These are phyloP conservation scores for Cystobasidium sp. DNA, from an alignment of 1,284 basidiomycete species.

Conservation along the genomic window DNA sequence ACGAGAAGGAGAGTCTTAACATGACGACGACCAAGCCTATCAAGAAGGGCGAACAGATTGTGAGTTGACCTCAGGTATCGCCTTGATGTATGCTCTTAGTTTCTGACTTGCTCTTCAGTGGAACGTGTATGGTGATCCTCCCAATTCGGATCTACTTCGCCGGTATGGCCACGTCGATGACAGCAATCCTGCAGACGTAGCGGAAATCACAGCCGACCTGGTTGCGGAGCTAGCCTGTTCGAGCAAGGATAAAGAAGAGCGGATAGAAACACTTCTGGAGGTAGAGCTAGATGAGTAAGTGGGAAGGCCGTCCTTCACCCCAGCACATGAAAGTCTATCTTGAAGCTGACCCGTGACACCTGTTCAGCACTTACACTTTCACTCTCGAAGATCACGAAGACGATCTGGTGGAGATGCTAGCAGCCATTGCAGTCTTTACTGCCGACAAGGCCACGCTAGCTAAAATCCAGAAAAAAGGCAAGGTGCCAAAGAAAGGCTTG, in stretches of 20 bases:
- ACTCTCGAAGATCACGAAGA: slow-evolving; percentile 61
- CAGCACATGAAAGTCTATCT: slow-evolving; percentile 16
- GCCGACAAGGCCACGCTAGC: slow-evolving; percentile 69
- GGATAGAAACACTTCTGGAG: slow-evolving; percentile 90
- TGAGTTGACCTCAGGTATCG: slow-evolving; percentile 61
- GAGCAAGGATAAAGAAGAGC: slow-evolving; percentile 59
- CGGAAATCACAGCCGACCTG: slow-evolving; percentile 81
- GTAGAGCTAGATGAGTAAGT: slow-evolving; percentile 87
- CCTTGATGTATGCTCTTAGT: slow-evolving; percentile 58
- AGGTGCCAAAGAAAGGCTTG: slow-evolving; percentile 70
- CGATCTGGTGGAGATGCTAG: slow-evolving; percentile 61
- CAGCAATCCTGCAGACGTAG: slow-evolving; percentile 84
- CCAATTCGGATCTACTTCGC: slow-evolving; percentile 91
- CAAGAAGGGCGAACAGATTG: slow-evolving; percentile 79
- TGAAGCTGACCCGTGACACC: slow-evolving; percentile 59
- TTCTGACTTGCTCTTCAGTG: slow-evolving; percentile 59
- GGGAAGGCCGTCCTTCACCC: background rate
- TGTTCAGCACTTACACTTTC: slow-evolving; percentile 65
- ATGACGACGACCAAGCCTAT: slow-evolving; percentile 83
- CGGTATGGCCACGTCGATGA: slow-evolving; percentile 93
- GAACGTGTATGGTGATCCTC: slow-evolving; percentile 89
- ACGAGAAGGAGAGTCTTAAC: slow-evolving; percentile 71
- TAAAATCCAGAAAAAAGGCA: slow-evolving; percentile 68
- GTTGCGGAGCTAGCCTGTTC: slow-evolving; percentile 61
- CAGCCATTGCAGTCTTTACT: slow-evolving; percentile 72